phyloP scores from a whole-genome alignment of 1,139 yeast genomes.

The Pichia terricola region DNA sequence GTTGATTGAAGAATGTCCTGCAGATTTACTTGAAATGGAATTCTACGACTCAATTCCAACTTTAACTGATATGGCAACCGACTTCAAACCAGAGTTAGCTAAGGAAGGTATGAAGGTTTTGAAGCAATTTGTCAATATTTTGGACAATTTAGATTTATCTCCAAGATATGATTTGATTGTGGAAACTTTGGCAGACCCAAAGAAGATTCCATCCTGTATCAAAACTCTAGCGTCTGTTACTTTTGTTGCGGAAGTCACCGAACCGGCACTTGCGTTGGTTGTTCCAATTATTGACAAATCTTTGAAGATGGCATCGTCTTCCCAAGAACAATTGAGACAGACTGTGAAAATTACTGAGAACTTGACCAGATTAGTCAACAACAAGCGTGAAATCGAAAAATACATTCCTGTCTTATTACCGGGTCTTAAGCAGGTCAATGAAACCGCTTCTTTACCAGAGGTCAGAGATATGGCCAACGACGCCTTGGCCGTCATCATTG shows the following conservation, averaged over 20 bases:
- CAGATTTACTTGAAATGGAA: conserved; percentile 73
- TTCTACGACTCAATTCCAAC: conserved; percentile 77
- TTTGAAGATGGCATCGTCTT: conserved; percentile 75
- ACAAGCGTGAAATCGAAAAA: conserved; percentile 81
- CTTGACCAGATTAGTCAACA: conserved; percentile 89
- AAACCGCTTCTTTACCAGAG: conserved; percentile 91
- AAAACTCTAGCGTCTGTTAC: conserved; percentile 88
- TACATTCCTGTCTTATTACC: conserved; percentile 83
- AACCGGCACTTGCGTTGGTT: conserved; percentile 80
- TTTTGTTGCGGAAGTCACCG: conserved; percentile 97
- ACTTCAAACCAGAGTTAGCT: conserved; percentile 92
- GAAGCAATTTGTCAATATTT: conserved; percentile 62
- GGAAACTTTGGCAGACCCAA: conserved; percentile 83
- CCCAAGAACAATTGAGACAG: conserved; percentile 94
- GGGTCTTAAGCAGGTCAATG: conserved; percentile 78
- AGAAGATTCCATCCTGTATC: conserved; percentile 80
- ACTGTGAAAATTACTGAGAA: conserved; percentile 95
- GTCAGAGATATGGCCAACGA: conserved; percentile 88
- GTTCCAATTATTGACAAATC: conserved; percentile 93
- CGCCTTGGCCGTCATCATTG: conserved; percentile 72
- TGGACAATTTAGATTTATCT: conserved; percentile 86
- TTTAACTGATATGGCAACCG: conserved; percentile 82
- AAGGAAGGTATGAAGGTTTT: conserved; percentile 70
- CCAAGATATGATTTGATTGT: conserved; percentile 81
- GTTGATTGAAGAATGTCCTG: conserved; percentile 70